These are phyloP conservation scores for Clavispora santaluciae DNA, from an alignment of 805 yeast species.

Conservation along the genomic window DNA sequence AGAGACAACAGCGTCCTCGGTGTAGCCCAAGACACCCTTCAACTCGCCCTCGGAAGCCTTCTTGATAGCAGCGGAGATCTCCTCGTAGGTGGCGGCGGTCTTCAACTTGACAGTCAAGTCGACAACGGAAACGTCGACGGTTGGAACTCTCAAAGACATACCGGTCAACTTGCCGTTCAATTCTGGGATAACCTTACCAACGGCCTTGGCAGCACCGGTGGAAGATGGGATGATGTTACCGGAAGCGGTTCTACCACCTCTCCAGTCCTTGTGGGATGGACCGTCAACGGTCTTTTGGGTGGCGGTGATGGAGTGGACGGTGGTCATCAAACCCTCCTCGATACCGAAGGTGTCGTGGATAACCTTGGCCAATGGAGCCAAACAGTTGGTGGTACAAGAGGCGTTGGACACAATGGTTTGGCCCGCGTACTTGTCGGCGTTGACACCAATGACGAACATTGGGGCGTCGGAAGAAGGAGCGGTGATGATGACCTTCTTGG, in stretches of 20 bases:
- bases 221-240: constrained; percentile 94
- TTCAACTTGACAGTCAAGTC: constrained; percentile 82
- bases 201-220: constrained; percentile 98
- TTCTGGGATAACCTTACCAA: constrained; percentile 89
- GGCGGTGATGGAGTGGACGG: constrained; percentile 94
- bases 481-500: constrained; percentile 91
- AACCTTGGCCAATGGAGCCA: constrained; percentile 92
- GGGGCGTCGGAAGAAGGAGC: constrained; percentile 95
- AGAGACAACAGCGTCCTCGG: constrained; percentile 89
- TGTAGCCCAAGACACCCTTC: constrained; percentile 83
- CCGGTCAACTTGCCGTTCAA: constrained; percentile 93
- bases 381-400: constrained; percentile 93
- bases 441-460: constrained; percentile 92
- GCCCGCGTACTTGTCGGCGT: constrained; percentile 73
- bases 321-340: constrained; percentile 92
- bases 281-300: constrained; percentile 96
- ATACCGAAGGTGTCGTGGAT: constrained; percentile 81
- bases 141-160: constrained; percentile 91
- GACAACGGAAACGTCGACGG: constrained; percentile 89
- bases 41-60: constrained; percentile 71
- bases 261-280: constrained; percentile 97
- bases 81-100: constrained; percentile 75
- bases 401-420: constrained; percentile 82
- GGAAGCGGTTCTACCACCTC: constrained; percentile 96
- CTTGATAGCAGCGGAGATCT: constrained; percentile 73